Evolutionary conservation across 768 basidiomycete species (phyloP).

Genomic region (Macrolepiota fuliginosa): DNA sequence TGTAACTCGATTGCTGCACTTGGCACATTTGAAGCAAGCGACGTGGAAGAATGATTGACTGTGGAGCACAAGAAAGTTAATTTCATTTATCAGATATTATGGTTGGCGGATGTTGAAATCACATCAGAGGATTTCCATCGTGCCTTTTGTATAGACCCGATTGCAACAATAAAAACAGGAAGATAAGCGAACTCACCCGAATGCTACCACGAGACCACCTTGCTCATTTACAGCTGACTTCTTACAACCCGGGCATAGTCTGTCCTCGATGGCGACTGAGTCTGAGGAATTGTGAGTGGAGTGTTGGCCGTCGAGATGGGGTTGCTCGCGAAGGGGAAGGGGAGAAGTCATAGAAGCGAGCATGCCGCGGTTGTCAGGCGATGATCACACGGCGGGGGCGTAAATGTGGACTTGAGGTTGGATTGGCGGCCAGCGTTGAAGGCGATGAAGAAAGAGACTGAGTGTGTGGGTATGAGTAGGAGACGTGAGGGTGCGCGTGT

Average conservation of each 20-base stretch:
- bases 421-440: neutral
- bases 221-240: constrained; percentile 75
- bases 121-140: neutral
- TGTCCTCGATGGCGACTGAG: constrained; percentile 43
- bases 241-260: constrained; percentile 81
- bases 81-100: constrained; percentile 3
- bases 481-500: neutral
- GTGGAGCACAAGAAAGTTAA: constrained; percentile 11
- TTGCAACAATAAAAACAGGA: neutral
- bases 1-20: constrained; percentile 88
- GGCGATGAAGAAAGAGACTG: neutral
- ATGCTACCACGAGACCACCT: constrained; percentile 90
- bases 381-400: constrained; percentile 13
- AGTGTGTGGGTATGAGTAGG: neutral
- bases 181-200: constrained; percentile 62
- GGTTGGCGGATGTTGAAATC: neutral
- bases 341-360: constrained; percentile 24
- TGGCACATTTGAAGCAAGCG: constrained; percentile 96
- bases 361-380: constrained; percentile 19
- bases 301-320: constrained; percentile 31
- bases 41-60: constrained; percentile 95
- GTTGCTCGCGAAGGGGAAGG: constrained; percentile 33
- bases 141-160: neutral
- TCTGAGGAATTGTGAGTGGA: constrained; percentile 20
- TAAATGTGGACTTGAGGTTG: neutral